Evolutionary conservation across 2,329 filamentous ascomycete species (phyloP).

Genomic region (Cercospora beticola): DNA sequence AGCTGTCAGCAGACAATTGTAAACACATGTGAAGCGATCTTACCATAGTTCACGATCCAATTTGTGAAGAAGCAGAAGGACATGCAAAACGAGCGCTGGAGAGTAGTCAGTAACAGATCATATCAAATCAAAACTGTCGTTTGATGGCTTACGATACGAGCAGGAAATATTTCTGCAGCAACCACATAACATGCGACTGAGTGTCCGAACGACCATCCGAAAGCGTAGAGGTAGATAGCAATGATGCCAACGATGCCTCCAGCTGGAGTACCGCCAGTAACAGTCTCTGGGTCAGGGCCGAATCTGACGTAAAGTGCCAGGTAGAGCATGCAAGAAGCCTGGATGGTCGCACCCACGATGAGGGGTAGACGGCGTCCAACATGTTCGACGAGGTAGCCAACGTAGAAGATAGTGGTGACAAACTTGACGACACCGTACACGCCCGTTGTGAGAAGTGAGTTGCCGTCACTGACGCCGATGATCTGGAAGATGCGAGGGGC

Average conservation of each 20-base stretch:
- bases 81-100: constrained; percentile 24
- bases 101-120: background rate
- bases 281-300: background rate
- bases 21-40: background rate
- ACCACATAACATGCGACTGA: constrained; percentile 24
- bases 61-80: constrained; percentile 28
- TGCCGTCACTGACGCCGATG: constrained; percentile 21
- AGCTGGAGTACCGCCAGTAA: constrained; percentile 18
- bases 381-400: constrained; percentile 23
- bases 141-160: constrained; percentile 12
- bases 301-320: constrained; percentile 25
- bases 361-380: constrained; percentile 24
- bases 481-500: constrained; percentile 21
- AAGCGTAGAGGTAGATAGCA: constrained; percentile 25
- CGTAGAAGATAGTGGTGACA: constrained; percentile 25
- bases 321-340: constrained; percentile 24
- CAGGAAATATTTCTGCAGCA: constrained; percentile 27
- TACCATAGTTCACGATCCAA: constrained; percentile 27
- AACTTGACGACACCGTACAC: constrained; percentile 25
- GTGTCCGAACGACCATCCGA: constrained; percentile 27
- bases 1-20: background rate
- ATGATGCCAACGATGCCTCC: constrained; percentile 26
- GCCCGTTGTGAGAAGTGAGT: constrained; percentile 17
- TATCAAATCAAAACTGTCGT: too few relatives aligned
- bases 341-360: constrained; percentile 22